Conservation (phyloP, 257 asterid genomes). For the Capsicum chinense region DNA sequence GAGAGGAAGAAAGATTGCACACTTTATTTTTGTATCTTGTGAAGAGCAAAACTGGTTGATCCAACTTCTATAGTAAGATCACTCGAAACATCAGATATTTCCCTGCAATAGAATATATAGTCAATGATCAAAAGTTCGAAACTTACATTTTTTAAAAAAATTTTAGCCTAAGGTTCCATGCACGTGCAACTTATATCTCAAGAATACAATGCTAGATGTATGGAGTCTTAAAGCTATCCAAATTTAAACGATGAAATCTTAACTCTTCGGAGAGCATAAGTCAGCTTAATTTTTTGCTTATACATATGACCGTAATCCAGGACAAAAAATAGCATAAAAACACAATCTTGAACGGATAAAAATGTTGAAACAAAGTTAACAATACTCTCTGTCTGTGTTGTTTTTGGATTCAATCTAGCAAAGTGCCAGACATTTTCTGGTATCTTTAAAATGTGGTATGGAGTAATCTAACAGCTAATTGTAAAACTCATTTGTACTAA, state of each 20-base stretch:
- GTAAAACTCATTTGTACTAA: slow-evolving; percentile 7
- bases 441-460: not conserved
- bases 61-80: slow-evolving; percentile 91
- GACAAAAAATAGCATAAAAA: slow-evolving; percentile 19
- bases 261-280: not conserved
- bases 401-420: not conserved
- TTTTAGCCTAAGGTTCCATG: not conserved
- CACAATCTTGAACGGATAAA: slow-evolving; percentile 5
- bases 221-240: not conserved
- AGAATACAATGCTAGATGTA: not conserved
- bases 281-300: not conserved
- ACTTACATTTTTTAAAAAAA: no score
- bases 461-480: not conserved
- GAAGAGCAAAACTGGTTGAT: slow-evolving; percentile 75
- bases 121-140: not conserved
- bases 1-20: not conserved
- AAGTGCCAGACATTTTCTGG: not conserved
- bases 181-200: slow-evolving; percentile 12
- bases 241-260: not conserved
- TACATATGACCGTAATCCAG: not conserved
- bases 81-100: slow-evolving; percentile 91
- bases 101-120: slow-evolving; percentile 59
- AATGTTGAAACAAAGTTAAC: not conserved
- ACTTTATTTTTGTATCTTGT: slow-evolving; percentile 61
- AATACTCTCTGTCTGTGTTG: not conserved